Evolutionary conservation across 306 rosid genomes (phyloP), one percentile per base, ranked within the genome.

Genomic region (Vicia villosa): DNA sequence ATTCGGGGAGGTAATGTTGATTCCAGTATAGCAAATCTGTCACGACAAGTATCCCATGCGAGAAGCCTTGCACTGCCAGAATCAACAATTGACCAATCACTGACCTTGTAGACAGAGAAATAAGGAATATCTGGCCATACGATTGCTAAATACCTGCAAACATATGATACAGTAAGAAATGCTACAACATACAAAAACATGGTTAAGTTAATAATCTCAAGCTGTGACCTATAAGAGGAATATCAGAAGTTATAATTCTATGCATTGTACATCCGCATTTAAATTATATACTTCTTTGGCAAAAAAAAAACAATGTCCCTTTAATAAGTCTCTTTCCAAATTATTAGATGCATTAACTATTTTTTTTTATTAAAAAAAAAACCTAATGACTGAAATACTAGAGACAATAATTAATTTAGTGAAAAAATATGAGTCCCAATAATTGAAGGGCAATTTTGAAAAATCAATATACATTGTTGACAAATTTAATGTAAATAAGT

Each of bases 71-170:
- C 97, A 84, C 91, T 91, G 73, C 99, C 99, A n/a, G 99, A 91
- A 83, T 91, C 99, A 74, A 91, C 97, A 21, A 91, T 86, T 38
- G 99, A 88, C 99, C 99, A 94, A 75, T 91, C 95, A 80, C 96
- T 87, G 28, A 78, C 97, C 87, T 91, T 91, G 88, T 91, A 91
- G 72, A 95, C 77, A 19, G 99, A 95, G 78, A 95, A 95, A 83
- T 95, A 95, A 55, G 99, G 99, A 74, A 95, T 91, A 79, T 95
- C 99, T 55, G 99, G 99, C 99, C 99, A 95, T 78, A 91, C 96
- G 21, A 91, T 82, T 56, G 87, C 88, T 73, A 95, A 79, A 78
- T 95, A 91, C 97, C 99, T 95, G 96, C 77, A 83, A 79, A 64
- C 52, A 75, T 68, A 73, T 51, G 70, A 81, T 51, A 57, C 60